A percentile compares a stretch with the other conserved stretches of the same genome.
Evolutionary conservation across 139 green algal genomes (phyloP).

Genomic region (Edaphochlamys debaryana): DNA sequence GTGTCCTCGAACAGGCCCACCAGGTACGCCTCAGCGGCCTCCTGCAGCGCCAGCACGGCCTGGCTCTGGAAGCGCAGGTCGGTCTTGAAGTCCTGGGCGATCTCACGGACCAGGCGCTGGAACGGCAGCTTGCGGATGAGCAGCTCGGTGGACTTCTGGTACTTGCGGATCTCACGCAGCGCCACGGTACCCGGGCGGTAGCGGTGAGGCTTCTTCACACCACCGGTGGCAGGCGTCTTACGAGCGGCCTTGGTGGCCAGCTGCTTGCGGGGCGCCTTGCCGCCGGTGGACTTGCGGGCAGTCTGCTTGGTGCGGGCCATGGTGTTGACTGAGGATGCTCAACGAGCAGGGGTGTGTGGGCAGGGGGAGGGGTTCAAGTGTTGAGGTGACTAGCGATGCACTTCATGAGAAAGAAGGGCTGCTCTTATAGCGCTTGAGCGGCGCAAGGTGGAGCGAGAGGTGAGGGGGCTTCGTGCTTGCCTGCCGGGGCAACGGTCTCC

Average conservation of each 20-base stretch:
- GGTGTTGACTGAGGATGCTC: too few species aligned
- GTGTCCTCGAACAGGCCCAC: constrained; percentile 97
- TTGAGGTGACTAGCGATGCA: too few species aligned
- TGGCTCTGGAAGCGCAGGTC: constrained; percentile 97
- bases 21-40: constrained; percentile 94
- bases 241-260: constrained; percentile 92
- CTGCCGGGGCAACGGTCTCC: too few species aligned
- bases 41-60: constrained; percentile 93
- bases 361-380: too few species aligned
- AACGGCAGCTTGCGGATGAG: constrained; percentile 97
- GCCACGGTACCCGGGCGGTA: constrained; percentile 90
- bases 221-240: constrained; percentile 69
- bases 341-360: too few species aligned
- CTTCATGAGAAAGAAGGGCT: too few species aligned
- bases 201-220: constrained; percentile 87
- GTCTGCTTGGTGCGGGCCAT: constrained; percentile 93
- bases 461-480: too few species aligned
- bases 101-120: constrained; percentile 96
- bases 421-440: too few species aligned
- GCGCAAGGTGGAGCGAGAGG: too few species aligned
- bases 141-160: constrained; percentile 93
- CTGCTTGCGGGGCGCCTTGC: constrained; percentile 95
- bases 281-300: constrained; percentile 85
- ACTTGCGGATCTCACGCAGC: constrained; percentile 92
- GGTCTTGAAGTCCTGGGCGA: constrained; percentile 99